Percentiles rank a stretch among this genome's conserved stretches.
phyloP scores from a whole-genome alignment of 768 basidiomycete genomes.

The Suillus bovinus region DNA sequence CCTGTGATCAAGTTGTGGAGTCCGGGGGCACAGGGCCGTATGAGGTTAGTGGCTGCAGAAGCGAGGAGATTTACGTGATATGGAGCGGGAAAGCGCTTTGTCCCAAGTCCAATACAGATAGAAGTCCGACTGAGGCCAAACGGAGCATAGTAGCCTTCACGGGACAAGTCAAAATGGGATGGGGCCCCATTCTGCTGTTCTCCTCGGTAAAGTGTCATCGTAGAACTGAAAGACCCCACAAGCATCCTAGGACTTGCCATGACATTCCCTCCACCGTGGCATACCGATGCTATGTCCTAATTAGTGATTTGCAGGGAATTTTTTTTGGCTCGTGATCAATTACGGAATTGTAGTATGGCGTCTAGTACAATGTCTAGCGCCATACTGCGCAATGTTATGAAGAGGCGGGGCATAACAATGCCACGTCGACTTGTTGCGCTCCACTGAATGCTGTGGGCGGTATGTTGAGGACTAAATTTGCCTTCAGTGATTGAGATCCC shows the following conservation, averaged over 20 bases:
- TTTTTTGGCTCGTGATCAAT: background rate
- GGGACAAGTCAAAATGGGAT: background rate
- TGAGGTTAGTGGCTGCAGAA: background rate
- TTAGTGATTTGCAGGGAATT: background rate
- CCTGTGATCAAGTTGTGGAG: background rate
- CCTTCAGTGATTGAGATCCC: background rate
- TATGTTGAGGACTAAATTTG: background rate
- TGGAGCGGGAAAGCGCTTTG: background rate
- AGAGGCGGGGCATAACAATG: background rate
- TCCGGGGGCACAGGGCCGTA: background rate
- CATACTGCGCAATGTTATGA: conserved; percentile 3
- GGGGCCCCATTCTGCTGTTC: background rate
- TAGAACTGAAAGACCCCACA: background rate
- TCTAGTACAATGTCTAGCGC: background rate
- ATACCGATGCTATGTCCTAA: background rate
- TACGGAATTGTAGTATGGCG: background rate
- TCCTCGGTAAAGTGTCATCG: background rate
- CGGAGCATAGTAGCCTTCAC: background rate
- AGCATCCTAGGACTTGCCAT: background rate
- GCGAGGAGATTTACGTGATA: background rate
- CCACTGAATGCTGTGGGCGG: background rate
- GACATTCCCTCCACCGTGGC: background rate
- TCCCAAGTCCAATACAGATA: background rate
- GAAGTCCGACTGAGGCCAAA: background rate
- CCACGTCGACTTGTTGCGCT: background rate